Base-by-base conservation (phyloP, 2,329 filamentous ascomycete species). In the Aspergillus pseudoterreus region DNA sequence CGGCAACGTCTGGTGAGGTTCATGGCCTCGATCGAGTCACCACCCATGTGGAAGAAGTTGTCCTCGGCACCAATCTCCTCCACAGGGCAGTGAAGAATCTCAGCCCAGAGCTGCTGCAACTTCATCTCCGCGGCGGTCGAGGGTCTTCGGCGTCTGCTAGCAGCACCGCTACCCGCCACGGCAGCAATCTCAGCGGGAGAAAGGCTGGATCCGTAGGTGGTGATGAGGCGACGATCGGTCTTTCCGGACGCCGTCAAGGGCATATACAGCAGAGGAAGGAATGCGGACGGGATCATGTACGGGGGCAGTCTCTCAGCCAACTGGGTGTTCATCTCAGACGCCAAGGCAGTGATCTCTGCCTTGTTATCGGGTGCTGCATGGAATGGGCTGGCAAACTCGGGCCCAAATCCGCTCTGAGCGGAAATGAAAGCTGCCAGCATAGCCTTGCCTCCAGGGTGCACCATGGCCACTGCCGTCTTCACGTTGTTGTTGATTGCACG, bases 381-480 rank as follows among this genome's bases (percentile, higher is more conserved):
- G 43, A 53, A 53, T 3, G 42, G 27, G 35, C 53, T 43, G 14
- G 49, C 11, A 30, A 49, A 49, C 33, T 56, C 54, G 2, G 55
- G 47, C 0, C 52, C 49, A 33, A 54, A 52, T 14, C 52, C 52
- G 43, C 49, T 52, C 49, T 54, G 24, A 43, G 41, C 48, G 4
- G 51, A 50, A 17, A 57, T 51, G 38, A 57, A 58, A 11, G 54
- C 56, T 11, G 48, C 54, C n/a, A 58, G 54, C 44, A 54, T 56
- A 6, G 51, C 22, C 43, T 54, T 54, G 24, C 51, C 49, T 9
- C 42, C 44, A 1, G 51, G 51, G 17, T 41, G 38, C 41, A 56
- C 49, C 53, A 54, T 51, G 53, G 78, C 71, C 19, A 78, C 72
- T 55, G 78, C 76, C 6, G 70, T 71, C 15, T 75, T 71, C 0